Percentiles rank a stretch among this genome's conserved stretches.
Evolutionary conservation across 176 grass and related monocot genomes (phyloP).

Genomic region (Aegilops longissima): DNA sequence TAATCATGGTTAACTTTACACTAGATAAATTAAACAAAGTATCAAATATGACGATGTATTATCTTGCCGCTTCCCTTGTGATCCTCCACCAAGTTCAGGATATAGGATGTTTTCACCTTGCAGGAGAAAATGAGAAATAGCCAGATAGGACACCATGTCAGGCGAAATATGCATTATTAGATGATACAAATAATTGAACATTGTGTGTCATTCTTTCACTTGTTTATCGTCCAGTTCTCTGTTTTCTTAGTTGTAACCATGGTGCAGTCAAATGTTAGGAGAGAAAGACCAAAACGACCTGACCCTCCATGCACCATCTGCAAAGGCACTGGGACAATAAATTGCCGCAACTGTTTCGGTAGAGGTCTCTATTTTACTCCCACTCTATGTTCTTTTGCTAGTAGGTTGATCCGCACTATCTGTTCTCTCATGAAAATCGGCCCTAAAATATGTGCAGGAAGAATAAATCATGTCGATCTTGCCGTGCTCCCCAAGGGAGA

Average conservation of each 20-base stretch:
- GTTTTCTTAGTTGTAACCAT: conserved; percentile 21
- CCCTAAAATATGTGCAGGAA: conserved; percentile 43
- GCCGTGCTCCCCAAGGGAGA: conserved; percentile 66
- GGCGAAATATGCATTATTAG: not conserved
- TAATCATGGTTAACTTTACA: not conserved
- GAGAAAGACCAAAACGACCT: conserved; percentile 52
- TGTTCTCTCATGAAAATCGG: not conserved
- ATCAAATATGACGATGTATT: not conserved
- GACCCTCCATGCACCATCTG: conserved; percentile 61
- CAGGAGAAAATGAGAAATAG: not conserved
- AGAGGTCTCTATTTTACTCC: conserved; percentile 42
- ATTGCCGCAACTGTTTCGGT: conserved; percentile 60
- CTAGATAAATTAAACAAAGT: not conserved
- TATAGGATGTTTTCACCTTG: not conserved
- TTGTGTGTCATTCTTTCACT: not conserved
- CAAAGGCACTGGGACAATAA: conserved; percentile 54
- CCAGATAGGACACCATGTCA: not conserved
- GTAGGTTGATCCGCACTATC: not conserved
- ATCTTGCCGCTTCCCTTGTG: not conserved
- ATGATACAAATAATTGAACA: not conserved
- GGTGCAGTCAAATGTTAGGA: conserved; percentile 67
- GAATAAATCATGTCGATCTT: conserved; percentile 49
- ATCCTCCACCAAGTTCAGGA: not conserved
- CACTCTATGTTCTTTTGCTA: not conserved
- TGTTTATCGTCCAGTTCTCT: not conserved